phyloP scores from a whole-genome alignment of 179 eudicot genomes.

The Gypsophila paniculata region DNA sequence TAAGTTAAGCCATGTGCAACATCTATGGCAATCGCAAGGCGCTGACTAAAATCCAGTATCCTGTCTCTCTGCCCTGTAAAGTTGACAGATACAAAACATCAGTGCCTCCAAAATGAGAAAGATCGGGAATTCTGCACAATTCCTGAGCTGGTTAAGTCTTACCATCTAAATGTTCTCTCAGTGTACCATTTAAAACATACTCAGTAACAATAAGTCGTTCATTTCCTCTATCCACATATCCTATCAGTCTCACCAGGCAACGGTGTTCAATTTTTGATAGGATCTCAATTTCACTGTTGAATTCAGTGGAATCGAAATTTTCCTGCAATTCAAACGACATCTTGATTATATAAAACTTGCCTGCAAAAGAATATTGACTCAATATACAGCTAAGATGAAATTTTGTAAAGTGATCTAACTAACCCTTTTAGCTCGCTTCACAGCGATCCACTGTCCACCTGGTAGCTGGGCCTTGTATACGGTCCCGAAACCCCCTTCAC shows the following conservation, averaged over 20 bases:
- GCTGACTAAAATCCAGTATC: slow-evolving; percentile 74
- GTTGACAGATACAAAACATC: slow-evolving; percentile 18
- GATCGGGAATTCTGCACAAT: background rate
- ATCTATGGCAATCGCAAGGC: slow-evolving; percentile 88
- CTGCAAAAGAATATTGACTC: background rate
- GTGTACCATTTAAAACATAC: slow-evolving; percentile 84
- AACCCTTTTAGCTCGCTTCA: slow-evolving; percentile 95
- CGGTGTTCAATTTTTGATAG: slow-evolving; percentile 86
- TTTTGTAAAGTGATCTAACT: slow-evolving; percentile 19
- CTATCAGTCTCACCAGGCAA: slow-evolving; percentile 74
- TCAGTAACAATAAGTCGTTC: slow-evolving; percentile 89
- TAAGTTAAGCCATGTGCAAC: slow-evolving; percentile 88
- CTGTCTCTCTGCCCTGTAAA: slow-evolving; percentile 64
- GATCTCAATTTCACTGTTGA: slow-evolving; percentile 78
- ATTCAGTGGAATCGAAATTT: slow-evolving; percentile 64
- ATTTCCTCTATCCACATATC: slow-evolving; percentile 73
- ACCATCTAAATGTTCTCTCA: slow-evolving; percentile 97
- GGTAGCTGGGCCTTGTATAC: slow-evolving; percentile 81
- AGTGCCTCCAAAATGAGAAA: slow-evolving; percentile 3
- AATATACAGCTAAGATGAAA: background rate
- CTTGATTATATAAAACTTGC: background rate
- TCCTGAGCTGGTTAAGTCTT: slow-evolving; percentile 25
- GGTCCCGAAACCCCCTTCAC: slow-evolving; percentile 94
- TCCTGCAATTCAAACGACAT: slow-evolving; percentile 38
- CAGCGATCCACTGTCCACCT: slow-evolving; percentile 79